phyloP scores from a whole-genome alignment of 176 grass and related monocot genomes.

The Puccinellia tenuiflora region DNA sequence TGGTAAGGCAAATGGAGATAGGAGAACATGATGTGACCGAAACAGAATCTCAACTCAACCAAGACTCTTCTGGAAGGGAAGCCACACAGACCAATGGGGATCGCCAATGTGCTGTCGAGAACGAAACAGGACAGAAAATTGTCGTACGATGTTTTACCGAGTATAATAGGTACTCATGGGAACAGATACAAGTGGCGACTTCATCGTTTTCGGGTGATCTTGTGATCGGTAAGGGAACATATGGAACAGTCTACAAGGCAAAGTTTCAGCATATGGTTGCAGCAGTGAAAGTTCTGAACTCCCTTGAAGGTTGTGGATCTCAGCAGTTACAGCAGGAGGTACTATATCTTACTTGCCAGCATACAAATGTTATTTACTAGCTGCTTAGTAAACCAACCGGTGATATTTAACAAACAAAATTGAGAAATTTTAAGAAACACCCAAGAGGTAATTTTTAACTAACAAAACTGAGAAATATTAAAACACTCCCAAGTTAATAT shows the following conservation, averaged over 20 bases:
- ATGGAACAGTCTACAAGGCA: slow-evolving; percentile 86
- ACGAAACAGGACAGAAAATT: slow-evolving; percentile 12
- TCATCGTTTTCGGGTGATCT: slow-evolving; percentile 55
- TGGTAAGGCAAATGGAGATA: slow-evolving; percentile 19
- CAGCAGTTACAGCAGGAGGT: slow-evolving; percentile 93
- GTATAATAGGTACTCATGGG: slow-evolving; percentile 65
- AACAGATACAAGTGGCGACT: slow-evolving; percentile 70
- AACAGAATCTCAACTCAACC: slow-evolving; percentile 19
- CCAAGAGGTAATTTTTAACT: not conserved
- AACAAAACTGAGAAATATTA: not conserved
- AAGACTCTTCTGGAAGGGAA: slow-evolving; percentile 7
- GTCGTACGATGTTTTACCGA: not conserved
- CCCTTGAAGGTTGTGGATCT: slow-evolving; percentile 45
- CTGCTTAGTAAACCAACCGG: not conserved
- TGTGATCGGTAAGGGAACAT: slow-evolving; percentile 71
- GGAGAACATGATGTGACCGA: slow-evolving; percentile 26
- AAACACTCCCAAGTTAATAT: not conserved
- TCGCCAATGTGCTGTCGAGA: slow-evolving; percentile 21
- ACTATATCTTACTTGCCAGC: not conserved
- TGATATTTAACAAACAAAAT: not conserved
- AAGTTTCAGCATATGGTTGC: slow-evolving; percentile 66
- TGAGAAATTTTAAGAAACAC: not conserved
- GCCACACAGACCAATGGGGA: not conserved
- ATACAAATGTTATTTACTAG: not conserved
- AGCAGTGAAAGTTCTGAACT: slow-evolving; percentile 84